Evolutionary conservation across 164 flowering plant genomes (phyloP), one percentile per base, ranked within the genome.

Genomic region (Saururus chinensis): DNA sequence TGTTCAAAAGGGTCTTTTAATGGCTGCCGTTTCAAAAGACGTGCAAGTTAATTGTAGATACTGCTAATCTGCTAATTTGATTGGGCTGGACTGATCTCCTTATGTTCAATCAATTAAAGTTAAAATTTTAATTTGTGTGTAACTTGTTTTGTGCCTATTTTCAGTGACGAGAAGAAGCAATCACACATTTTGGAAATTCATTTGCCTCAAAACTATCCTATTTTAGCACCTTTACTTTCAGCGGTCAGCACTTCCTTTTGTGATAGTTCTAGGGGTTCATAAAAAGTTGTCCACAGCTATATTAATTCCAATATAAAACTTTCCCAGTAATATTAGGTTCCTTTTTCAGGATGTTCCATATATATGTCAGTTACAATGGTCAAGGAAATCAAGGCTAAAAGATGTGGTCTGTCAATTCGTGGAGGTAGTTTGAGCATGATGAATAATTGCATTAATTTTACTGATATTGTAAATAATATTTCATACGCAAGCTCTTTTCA

Each of bases 311-410:
- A 21, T 9, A 9, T n/a, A 22, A 49, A 9, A 49, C n/a, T 22
- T 23, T 16, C 11, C 21, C 4, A n/a, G 9, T 45, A 6, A 20
- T 41, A 41, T 19, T n/a, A n/a, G 60, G 22, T 53, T 60, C 21
- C 56, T 74, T 20, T 54, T 76, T 68, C 82, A 88, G 96, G 90
- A 86, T 60, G 80, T 88, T 24, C 96, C 96, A 51, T 79, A 75
- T 64, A 68, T 82, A 54, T 84, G 78, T 68, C 66, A 71, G 62
- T 64, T 88, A 51, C 67, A 79, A 49, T 86, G 96, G 90, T 77
- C 85, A 26, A 45, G 14, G 53, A 70, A 65, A 45, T 77, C 81
- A 53, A 84, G 80, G 60, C 69, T 88, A 69, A 68, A 71, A 62
- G 77, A 74, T 62, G 67, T 65, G 41, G 64, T 74, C 61, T 52